These are phyloP conservation scores for Vigna reflexopilosa DNA, from an alignment of 306 rosid species.

Conservation along the genomic window DNA sequence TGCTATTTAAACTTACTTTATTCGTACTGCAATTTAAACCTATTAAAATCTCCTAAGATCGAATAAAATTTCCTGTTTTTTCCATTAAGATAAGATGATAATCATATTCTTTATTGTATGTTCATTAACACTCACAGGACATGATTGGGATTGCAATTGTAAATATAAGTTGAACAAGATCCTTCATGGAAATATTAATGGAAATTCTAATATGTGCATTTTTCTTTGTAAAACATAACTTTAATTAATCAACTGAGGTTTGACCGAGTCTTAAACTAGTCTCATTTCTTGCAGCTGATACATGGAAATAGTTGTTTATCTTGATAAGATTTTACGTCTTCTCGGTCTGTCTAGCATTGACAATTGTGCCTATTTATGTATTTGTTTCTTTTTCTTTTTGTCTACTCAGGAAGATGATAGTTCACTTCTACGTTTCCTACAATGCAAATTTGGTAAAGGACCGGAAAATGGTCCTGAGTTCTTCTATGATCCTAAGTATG, in stretches of 20 bases:
- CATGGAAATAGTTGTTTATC: conserved; percentile 28
- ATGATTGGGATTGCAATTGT: conserved; percentile 1
- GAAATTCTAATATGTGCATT: not conserved
- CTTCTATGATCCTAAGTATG: conserved; percentile 98
- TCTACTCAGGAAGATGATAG: conserved; percentile 89
- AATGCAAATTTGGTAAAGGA: conserved; percentile 96
- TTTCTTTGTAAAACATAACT: conserved; percentile 18
- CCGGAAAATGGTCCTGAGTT: conserved; percentile 91
- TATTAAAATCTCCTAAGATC: too few species aligned
- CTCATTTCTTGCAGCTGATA: conserved; percentile 23
- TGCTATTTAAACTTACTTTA: conserved; percentile 5
- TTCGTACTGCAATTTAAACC: conserved; percentile 2
- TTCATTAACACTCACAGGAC: conserved; percentile 11
- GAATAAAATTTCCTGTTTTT: conserved; percentile 17
- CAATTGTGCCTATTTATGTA: not conserved
- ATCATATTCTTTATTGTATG: not conserved
- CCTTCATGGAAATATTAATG: conserved; percentile 15
- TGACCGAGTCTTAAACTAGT: conserved; percentile 34
- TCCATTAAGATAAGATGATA: not conserved
- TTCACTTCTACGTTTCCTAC: conserved; percentile 85
- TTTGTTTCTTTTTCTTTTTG: conserved; percentile 43
- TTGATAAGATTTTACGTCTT: conserved; percentile 20
- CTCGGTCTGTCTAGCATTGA: conserved; percentile 17
- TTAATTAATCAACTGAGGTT: conserved; percentile 26
- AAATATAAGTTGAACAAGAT: conserved; percentile 8